phyloP scores from a whole-genome alignment of 2,329 filamentous ascomycete genomes.

The Talaromyces sp. region DNA sequence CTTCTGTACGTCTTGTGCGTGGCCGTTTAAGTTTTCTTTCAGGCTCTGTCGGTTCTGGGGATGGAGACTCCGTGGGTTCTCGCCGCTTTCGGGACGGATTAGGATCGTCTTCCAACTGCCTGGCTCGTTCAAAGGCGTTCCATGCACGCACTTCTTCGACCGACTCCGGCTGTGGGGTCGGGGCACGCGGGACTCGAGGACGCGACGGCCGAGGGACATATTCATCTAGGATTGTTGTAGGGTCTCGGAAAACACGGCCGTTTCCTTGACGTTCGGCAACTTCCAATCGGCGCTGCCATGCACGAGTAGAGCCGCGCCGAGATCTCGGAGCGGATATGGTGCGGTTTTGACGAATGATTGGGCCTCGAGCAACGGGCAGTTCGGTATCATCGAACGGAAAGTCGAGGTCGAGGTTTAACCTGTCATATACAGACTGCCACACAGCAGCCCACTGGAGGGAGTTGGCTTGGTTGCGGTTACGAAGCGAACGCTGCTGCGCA shows the following conservation, averaged over 20 bases:
- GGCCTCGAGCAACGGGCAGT: conserved; percentile 31
- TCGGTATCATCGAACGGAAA: conserved; percentile 76
- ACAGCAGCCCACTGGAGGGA: conserved; percentile 65
- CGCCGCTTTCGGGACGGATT: conserved; percentile 45
- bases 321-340: conserved; percentile 33
- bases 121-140: conserved; percentile 83
- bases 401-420: conserved; percentile 70
- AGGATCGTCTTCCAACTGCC: conserved; percentile 56
- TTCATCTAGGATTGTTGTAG: conserved; percentile 56
- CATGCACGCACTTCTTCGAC: conserved; percentile 78
- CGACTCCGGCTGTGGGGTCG: conserved; percentile 59
- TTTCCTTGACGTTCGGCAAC: conserved; percentile 77
- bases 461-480: conserved; percentile 35
- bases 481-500: conserved; percentile 37
- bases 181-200: conserved; percentile 31
- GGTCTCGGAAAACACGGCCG: conserved; percentile 63
- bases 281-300: conserved; percentile 78
- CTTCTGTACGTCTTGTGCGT: conserved; percentile 63
- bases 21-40: conserved; percentile 84
- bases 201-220: conserved; percentile 36
- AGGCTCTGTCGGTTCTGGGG: conserved; percentile 59
- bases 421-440: conserved; percentile 86
- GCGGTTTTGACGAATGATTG: not conserved
- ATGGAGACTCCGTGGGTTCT: conserved; percentile 69
- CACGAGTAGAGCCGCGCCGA: conserved; percentile 52